Percentiles rank a stretch among this genome's conserved stretches.
phyloP scores from a whole-genome alignment of 371 early-diverging fungal species.

The Umbelopsis sp. region DNA sequence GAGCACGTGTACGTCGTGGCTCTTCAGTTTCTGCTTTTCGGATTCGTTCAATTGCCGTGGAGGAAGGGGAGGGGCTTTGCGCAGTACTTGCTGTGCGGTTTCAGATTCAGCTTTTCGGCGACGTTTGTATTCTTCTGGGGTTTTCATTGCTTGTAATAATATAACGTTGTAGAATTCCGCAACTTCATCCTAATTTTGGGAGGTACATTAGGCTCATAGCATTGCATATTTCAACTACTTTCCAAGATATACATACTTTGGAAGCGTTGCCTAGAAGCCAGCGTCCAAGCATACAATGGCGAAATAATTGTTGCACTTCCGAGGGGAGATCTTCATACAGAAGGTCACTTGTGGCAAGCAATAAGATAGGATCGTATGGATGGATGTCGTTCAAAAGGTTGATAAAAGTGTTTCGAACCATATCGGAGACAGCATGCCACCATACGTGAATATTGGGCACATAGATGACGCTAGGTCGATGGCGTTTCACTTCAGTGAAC shows the following conservation, averaged over 20 bases:
- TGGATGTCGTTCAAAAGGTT: conserved; percentile 45
- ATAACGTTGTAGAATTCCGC: not conserved
- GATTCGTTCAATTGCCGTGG: conserved; percentile 46
- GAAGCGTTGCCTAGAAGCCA: not conserved
- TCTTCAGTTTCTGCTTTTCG: conserved; percentile 41
- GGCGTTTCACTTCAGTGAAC: conserved; percentile 54
- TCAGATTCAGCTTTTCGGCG: conserved; percentile 4
- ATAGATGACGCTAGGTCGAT: conserved; percentile 57
- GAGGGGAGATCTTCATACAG: conserved; percentile 36
- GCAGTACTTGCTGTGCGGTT: conserved; percentile 28
- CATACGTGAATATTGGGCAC: conserved; percentile 54
- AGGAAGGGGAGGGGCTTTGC: conserved; percentile 47
- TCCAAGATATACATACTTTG: conserved; percentile 19
- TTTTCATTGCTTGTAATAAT: conserved; percentile 27
- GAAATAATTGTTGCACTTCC: conserved; percentile 31
- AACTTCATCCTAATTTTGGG: not conserved
- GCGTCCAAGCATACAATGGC: conserved; percentile 23
- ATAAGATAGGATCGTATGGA: conserved; percentile 51
- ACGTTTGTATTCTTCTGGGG: conserved; percentile 27
- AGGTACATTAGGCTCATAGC: no score
- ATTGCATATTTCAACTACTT: not conserved
- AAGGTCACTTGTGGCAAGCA: conserved; percentile 58
- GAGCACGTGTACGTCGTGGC: conserved; percentile 48
- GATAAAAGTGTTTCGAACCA: conserved; percentile 43
- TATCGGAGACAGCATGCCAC: conserved; percentile 44